Conservation (phyloP, 2,329 filamentous ascomycete genomes). For the Fusarium fujikuroi region DNA sequence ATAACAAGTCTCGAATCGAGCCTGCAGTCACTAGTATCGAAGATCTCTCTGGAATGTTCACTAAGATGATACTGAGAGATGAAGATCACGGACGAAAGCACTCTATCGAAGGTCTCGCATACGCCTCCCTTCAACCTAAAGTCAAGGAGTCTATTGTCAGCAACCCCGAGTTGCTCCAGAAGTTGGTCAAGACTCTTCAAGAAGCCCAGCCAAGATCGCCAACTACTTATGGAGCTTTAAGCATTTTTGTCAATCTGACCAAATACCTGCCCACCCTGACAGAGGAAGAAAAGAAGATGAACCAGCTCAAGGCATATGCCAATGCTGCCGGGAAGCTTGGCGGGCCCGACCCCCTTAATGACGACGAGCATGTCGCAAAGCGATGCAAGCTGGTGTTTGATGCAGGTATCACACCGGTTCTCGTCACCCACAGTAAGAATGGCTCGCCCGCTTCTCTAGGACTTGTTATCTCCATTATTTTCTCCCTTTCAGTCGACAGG, state of each 20-base stretch:
- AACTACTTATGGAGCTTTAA: slow-evolving; percentile 85
- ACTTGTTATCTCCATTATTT: slow-evolving; percentile 80
- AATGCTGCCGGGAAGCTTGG: slow-evolving; percentile 78
- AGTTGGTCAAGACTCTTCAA: slow-evolving; percentile 72
- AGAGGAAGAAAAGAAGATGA: slow-evolving; percentile 92
- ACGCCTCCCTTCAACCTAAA: slow-evolving; percentile 85
- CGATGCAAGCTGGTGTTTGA: slow-evolving; percentile 84
- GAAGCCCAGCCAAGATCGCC: slow-evolving; percentile 72
- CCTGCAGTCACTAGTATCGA: slow-evolving; percentile 70
- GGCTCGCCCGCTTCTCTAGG: slow-evolving; percentile 76
- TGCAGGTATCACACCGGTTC: slow-evolving; percentile 78
- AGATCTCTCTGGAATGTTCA: slow-evolving; percentile 72
- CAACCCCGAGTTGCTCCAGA: slow-evolving; percentile 75
- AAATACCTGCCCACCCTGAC: slow-evolving; percentile 80
- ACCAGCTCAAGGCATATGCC: slow-evolving; percentile 92
- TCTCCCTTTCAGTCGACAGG: slow-evolving; percentile 79
- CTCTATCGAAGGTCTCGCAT: slow-evolving; percentile 90
- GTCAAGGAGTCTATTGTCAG: slow-evolving; percentile 84
- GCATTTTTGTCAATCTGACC: slow-evolving; percentile 86
- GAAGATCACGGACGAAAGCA: slow-evolving; percentile 70
- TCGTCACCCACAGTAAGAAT: slow-evolving; percentile 80
- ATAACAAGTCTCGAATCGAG: slow-evolving; percentile 59
- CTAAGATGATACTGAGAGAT: slow-evolving; percentile 71
- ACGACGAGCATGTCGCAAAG: slow-evolving; percentile 77
- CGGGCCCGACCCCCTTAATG: slow-evolving; percentile 74